Evolutionary conservation across 2,329 filamentous ascomycete genomes (phyloP).

Genomic region (Dendrostoma leiphaemia): DNA sequence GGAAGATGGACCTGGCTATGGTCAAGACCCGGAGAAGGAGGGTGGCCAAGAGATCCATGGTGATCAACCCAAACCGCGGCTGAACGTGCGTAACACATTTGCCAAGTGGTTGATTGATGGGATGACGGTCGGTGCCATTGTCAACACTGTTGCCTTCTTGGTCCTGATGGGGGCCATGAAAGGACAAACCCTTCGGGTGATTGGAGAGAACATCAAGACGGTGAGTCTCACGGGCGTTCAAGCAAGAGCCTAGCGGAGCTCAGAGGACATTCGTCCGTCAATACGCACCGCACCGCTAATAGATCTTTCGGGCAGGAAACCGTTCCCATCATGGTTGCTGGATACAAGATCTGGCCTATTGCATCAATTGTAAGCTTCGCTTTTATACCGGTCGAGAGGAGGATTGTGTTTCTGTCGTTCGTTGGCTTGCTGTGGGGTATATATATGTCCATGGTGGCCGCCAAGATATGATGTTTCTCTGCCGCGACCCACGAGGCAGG

Average conservation of each 20-base stretch:
- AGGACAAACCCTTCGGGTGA: constrained; percentile 34
- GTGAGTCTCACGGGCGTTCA: constrained; percentile 20
- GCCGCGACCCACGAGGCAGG: not conserved
- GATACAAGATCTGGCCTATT: constrained; percentile 52
- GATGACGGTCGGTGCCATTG: constrained; percentile 43
- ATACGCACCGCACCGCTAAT: not conserved
- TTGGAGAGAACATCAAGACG: constrained; percentile 36
- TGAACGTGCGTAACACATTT: constrained; percentile 42
- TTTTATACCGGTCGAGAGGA: constrained; percentile 46
- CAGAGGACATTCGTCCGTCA: not conserved
- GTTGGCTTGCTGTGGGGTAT: constrained; percentile 49
- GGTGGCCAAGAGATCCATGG: not conserved
- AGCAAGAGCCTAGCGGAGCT: not conserved
- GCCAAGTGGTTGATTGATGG: constrained; percentile 51
- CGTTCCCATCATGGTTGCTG: constrained; percentile 45
- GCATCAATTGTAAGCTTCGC: constrained; percentile 50
- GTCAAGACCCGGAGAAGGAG: constrained; percentile 21
- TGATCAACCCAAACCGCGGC: constrained; percentile 26
- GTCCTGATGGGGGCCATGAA: constrained; percentile 47
- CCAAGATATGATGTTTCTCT: constrained; percentile 17
- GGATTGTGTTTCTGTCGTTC: constrained; percentile 49
- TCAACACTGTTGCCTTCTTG: constrained; percentile 46
- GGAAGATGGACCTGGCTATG: not conserved
- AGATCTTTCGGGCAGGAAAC: constrained; percentile 36
- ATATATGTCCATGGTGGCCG: constrained; percentile 49